phyloP scores from a whole-genome alignment of 1,284 basidiomycete species.

The Coriolopsis trogii region DNA sequence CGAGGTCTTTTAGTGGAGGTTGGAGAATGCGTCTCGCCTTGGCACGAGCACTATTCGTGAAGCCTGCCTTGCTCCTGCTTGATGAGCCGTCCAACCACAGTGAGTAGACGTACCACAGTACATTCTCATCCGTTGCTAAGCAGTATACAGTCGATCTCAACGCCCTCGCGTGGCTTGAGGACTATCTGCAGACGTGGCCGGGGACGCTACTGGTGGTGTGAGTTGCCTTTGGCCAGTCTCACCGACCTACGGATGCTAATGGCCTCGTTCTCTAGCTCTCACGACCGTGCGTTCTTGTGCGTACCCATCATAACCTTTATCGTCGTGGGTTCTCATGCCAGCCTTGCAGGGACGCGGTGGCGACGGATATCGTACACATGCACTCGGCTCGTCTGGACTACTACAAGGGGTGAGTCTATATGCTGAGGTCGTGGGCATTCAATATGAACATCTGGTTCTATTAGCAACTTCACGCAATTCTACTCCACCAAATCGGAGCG shows the following conservation, averaged over 20 bases:
- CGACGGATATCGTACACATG: constrained; percentile 96
- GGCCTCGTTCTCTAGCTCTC: constrained; percentile 60
- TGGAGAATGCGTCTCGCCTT: constrained; percentile 91
- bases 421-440: no score
- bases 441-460: background rate
- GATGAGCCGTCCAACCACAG: constrained; percentile 99
- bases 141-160: constrained; percentile 68
- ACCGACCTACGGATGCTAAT: background rate
- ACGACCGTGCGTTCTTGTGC: constrained; percentile 96
- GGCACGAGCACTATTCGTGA: constrained; percentile 92
- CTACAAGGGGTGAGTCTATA: constrained; percentile 72
- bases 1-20: constrained; percentile 94
- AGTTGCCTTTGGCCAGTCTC: constrained; percentile 31
- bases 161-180: constrained; percentile 87
- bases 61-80: constrained; percentile 84
- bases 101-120: constrained; percentile 28
- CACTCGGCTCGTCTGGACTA: constrained; percentile 96
- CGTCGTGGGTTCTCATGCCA: background rate
- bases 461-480: constrained; percentile 97
- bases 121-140: background rate
- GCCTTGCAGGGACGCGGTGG: constrained; percentile 79
- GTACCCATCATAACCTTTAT: constrained; percentile 26
- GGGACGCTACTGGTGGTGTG: constrained; percentile 95
- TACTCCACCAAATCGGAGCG: constrained; percentile 98
- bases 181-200: constrained; percentile 96